Conservation (phyloP, 257 asterid genomes). For the Ophiorrhiza pumila region DNA sequence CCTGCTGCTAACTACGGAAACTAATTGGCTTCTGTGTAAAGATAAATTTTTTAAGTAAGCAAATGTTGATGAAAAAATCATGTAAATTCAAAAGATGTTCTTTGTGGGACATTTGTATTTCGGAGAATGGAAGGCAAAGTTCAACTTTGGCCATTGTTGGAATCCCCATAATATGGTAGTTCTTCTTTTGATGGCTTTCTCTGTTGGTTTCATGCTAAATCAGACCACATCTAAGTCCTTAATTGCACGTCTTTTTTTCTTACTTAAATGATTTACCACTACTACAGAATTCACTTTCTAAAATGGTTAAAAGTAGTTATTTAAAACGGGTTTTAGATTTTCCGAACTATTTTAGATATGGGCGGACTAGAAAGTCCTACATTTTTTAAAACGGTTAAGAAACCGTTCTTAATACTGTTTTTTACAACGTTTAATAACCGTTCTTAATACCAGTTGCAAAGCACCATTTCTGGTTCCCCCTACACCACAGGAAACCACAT, state of each 20-base stretch:
- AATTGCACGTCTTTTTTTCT: not conserved
- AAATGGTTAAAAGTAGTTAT: no score
- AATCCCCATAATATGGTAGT: not conserved
- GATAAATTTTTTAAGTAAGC: not conserved
- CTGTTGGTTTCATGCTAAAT: not conserved
- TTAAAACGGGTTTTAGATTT: no score
- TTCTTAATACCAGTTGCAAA: no score
- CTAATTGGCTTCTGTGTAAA: not conserved
- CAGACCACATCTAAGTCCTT: not conserved
- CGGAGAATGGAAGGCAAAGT: not conserved
- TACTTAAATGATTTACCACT: no score
- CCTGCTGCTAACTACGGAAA: not conserved
- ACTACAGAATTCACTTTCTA: no score
- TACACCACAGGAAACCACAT: no score
- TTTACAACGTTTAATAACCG: no score
- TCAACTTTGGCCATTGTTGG: not conserved
- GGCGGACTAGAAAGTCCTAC: no score
- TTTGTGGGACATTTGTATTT: constrained; percentile 6
- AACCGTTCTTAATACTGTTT: no score
- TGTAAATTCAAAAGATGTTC: not conserved
- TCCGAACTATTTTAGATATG: no score
- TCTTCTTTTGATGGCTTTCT: not conserved
- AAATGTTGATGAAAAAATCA: not conserved
- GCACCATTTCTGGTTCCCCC: no score
- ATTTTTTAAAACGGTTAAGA: no score